These are phyloP conservation scores for Skeletonema grethae DNA, from an alignment of 108 stramenopile genomes.

Conservation along the genomic window DNA sequence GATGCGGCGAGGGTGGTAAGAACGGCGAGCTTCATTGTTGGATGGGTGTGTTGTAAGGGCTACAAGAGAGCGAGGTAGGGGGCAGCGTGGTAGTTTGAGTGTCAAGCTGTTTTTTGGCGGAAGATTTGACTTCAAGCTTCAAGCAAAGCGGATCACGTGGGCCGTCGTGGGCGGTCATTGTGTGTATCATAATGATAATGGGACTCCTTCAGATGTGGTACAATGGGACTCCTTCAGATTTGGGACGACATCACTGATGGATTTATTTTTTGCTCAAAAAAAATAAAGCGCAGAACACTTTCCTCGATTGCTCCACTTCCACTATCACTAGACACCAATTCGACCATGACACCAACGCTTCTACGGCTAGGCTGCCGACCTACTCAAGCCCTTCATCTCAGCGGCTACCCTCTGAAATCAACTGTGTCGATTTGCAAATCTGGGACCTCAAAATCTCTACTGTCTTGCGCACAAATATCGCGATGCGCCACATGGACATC, in stretches of 20 bases:
- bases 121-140: too few species aligned
- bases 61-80: too few species aligned
- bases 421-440: not conserved
- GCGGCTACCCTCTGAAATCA: not conserved
- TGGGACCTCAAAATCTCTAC: not conserved
- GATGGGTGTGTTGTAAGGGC: not conserved
- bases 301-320: not conserved
- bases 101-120: too few species aligned
- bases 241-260: not conserved
- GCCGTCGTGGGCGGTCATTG: too few species aligned
- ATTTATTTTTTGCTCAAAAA: too few species aligned
- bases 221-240: too few species aligned
- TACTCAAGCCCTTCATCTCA: not conserved
- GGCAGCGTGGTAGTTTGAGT: slow-evolving; percentile 4
- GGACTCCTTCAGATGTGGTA: too few species aligned
- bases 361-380: slow-evolving; percentile 2
- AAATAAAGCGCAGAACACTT: not conserved
- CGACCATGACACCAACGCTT: not conserved
- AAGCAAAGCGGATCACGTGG: too few species aligned
- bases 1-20: slow-evolving; percentile 48
- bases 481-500: not conserved
- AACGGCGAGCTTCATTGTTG: slow-evolving; percentile 59
- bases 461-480: not conserved
- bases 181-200: too few species aligned
- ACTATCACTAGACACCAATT: not conserved